Percentiles rank a stretch among this genome's conserved stretches.
Evolutionary conservation across 805 yeast genomes (phyloP).

Genomic region (Monosporozyma servazzii): DNA sequence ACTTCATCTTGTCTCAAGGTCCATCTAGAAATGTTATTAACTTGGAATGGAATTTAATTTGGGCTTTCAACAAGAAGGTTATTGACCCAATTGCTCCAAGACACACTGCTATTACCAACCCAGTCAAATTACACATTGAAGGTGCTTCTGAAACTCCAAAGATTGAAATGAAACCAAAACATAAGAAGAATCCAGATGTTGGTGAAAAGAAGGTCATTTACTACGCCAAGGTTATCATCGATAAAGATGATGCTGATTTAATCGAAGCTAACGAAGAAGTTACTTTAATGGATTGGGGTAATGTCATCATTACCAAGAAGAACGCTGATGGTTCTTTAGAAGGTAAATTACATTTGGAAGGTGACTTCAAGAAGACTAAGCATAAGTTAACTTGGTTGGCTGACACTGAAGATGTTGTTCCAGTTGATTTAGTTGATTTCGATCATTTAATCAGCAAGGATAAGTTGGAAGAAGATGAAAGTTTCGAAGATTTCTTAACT

Average conservation of each 20-base stretch:
- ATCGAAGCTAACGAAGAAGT: conserved; percentile 80
- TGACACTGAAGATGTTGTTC: conserved; percentile 58
- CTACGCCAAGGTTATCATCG: conserved; percentile 57
- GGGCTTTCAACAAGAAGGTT: conserved; percentile 96
- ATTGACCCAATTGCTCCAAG: conserved; percentile 97
- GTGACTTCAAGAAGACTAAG: conserved; percentile 94
- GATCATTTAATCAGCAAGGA: conserved; percentile 94
- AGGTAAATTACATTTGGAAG: conserved; percentile 80
- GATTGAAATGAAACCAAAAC: conserved; percentile 76
- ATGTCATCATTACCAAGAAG: conserved; percentile 67
- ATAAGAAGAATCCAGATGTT: conserved; percentile 88
- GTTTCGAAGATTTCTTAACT: conserved; percentile 85
- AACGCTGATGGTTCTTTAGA: conserved; percentile 57
- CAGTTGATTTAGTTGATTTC: conserved; percentile 78
- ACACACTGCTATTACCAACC: conserved; percentile 73
- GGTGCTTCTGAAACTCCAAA: conserved; percentile 56
- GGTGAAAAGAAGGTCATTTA: conserved; percentile 75
- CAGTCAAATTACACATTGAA: conserved; percentile 57
- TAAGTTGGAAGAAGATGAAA: conserved; percentile 87
- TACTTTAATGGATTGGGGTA: conserved; percentile 99
- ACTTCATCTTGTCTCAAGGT: conserved; percentile 91
- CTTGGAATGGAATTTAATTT: conserved; percentile 93
- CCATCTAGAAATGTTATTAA: conserved; percentile 96
- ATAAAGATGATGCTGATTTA: conserved; percentile 76
- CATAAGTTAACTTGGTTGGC: conserved; percentile 95